A percentile compares a stretch with the other conserved stretches of the same genome.
These are phyloP conservation scores for Postia placenta DNA, from an alignment of 768 basidiomycete species.

Conservation along the genomic window DNA sequence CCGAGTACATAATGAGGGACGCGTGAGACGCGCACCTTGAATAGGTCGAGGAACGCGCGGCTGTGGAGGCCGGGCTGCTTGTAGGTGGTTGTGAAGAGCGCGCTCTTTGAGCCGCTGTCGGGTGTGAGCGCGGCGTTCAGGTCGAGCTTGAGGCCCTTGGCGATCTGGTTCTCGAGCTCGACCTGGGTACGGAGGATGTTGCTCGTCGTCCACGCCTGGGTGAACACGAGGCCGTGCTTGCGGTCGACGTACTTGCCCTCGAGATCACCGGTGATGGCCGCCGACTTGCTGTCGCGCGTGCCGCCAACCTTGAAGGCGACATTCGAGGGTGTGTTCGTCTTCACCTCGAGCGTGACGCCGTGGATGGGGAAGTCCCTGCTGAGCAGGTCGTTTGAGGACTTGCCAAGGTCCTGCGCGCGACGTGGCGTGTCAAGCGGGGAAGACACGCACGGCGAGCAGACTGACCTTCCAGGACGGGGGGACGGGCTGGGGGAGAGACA, in stretches of 20 bases:
- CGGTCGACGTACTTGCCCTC: conserved; percentile 93
- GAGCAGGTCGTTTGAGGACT: conserved; percentile 94
- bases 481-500: conserved; percentile 93
- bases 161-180: conserved; percentile 96
- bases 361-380: conserved; percentile 87
- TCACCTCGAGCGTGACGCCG: conserved; percentile 71
- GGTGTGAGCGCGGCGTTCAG: conserved; percentile 77
- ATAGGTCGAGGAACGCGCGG: conserved; percentile 83
- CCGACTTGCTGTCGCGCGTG: conserved; percentile 66
- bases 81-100: conserved; percentile 79
- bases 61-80: conserved; percentile 96
- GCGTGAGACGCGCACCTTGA: conserved; percentile 81
- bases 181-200: conserved; percentile 89
- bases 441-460: conserved; percentile 5
- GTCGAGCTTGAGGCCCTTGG: conserved; percentile 97
- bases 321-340: conserved; percentile 83
- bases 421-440: conserved; percentile 1
- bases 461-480: conserved; percentile 94
- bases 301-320: conserved; percentile 95
- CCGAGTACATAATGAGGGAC: too few relatives aligned
- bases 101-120: conserved; percentile 81
- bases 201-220: conserved; percentile 91
- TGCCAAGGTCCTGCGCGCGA: conserved; percentile 75
- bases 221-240: conserved; percentile 90
- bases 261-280: conserved; percentile 78